These are phyloP conservation scores for Pleodorina starrii DNA, from an alignment of 139 green algal species.

Conservation along the genomic window DNA sequence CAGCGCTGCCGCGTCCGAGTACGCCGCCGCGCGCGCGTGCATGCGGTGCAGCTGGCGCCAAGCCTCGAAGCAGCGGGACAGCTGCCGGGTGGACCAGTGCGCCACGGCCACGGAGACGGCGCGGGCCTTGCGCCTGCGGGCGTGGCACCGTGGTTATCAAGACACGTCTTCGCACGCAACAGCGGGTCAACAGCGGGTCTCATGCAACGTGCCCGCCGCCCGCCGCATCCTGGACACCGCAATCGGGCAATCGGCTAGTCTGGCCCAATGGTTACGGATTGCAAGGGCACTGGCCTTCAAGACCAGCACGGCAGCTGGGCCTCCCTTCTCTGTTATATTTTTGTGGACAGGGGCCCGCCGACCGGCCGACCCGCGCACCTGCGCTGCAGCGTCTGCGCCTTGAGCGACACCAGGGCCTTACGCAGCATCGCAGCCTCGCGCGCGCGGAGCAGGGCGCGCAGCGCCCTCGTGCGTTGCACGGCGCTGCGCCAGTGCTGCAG, in stretches of 20 bases:
- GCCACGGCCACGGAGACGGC: background rate
- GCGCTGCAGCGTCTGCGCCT: background rate
- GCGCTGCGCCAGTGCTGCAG: constrained; percentile 27
- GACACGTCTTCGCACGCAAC: too few relatives aligned
- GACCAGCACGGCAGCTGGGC: too few relatives aligned
- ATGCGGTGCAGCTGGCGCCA: constrained; percentile 32
- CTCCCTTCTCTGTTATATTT: too few relatives aligned
- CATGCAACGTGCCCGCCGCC: too few relatives aligned
- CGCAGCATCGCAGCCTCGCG: background rate
- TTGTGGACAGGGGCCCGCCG: too few relatives aligned
- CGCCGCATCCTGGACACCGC: too few relatives aligned
- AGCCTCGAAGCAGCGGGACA: constrained; percentile 19
- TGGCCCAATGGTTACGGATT: too few relatives aligned
- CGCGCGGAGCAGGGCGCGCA: background rate
- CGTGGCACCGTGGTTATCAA: too few relatives aligned
- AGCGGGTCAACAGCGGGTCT: too few relatives aligned
- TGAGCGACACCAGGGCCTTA: background rate
- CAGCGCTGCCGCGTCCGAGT: background rate
- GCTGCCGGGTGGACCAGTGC: background rate
- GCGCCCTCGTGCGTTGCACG: constrained; percentile 19
- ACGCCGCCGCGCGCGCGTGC: background rate
- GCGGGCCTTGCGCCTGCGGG: constrained; percentile 11
- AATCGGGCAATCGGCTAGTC: too few relatives aligned
- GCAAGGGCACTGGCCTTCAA: too few relatives aligned
- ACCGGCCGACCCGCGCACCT: too few relatives aligned